phyloP scores from a whole-genome alignment of 164 flowering plant species.

The Liquidambar formosana region DNA sequence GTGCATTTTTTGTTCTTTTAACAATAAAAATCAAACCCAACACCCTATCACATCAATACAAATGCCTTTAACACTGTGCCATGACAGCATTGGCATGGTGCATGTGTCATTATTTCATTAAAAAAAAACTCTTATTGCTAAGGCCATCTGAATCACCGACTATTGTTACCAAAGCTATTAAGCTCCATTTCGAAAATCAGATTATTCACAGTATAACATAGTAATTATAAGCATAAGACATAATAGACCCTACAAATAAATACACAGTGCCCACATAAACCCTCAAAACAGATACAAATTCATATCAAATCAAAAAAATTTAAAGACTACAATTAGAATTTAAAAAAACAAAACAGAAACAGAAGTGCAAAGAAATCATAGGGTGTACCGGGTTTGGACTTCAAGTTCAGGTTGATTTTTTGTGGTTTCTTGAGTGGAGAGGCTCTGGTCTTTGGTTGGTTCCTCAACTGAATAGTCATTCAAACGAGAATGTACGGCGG shows the following conservation, averaged over 20 bases:
- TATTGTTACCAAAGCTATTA: too few relatives aligned
- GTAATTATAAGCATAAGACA: too few relatives aligned
- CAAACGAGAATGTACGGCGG: constrained; percentile 17
- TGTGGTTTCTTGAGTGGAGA: background rate
- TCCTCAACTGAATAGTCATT: constrained; percentile 19
- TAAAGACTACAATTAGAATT: background rate
- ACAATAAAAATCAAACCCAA: too few relatives aligned
- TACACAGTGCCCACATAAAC: background rate
- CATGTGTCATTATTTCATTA: too few relatives aligned
- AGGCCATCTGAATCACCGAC: too few relatives aligned
- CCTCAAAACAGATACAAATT: background rate
- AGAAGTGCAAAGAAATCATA: background rate
- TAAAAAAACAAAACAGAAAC: background rate
- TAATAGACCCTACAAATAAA: background rate
- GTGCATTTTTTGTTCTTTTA: too few relatives aligned
- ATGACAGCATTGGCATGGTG: too few relatives aligned
- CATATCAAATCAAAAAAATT: background rate
- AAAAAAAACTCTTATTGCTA: too few relatives aligned
- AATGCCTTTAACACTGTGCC: too few relatives aligned
- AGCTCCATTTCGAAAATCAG: too few relatives aligned
- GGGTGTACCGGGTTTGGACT: constrained; percentile 30
- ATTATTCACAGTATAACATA: too few relatives aligned
- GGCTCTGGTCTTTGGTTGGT: constrained; percentile 14
- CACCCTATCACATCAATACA: too few relatives aligned
- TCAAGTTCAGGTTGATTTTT: constrained; percentile 10